Evolutionary conservation across 345 rosid genomes (phyloP).

Genomic region (Hibiscus mutabilis): DNA sequence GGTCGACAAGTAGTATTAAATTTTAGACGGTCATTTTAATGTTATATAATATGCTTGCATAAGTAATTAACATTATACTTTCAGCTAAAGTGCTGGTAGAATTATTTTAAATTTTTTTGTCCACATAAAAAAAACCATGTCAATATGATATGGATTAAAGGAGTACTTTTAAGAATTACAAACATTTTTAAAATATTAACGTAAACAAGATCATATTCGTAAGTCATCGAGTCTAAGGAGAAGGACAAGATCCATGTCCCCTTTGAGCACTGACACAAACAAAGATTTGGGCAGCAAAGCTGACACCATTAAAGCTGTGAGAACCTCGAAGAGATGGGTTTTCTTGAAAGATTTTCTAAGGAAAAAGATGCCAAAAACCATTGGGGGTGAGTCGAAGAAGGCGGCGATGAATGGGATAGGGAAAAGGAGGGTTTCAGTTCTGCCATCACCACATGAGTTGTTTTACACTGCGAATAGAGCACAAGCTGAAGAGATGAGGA

Average conservation of each 20-base stretch:
- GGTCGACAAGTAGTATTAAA: no score
- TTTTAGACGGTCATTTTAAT: no score
- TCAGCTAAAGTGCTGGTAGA: no score
- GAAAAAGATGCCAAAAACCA: constrained; percentile 25
- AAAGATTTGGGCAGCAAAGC: constrained; percentile 6
- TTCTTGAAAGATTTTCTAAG: constrained; percentile 35
- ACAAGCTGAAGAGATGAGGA: no score
- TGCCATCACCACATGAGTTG: constrained; percentile 77
- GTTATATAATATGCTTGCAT: no score
- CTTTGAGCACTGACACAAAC: constrained; percentile 37
- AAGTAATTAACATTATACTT: no score
- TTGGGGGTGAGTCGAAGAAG: not conserved
- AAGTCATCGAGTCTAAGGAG: constrained; percentile 49
- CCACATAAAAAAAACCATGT: no score
- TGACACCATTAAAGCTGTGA: constrained; percentile 32
- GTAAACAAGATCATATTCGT: constrained; percentile 10
- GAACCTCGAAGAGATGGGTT: constrained; percentile 84
- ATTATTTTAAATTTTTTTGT: no score
- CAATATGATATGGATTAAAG: no score
- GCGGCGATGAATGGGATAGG: constrained; percentile 38
- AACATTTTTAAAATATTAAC: no score
- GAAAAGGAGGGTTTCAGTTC: constrained; percentile 49
- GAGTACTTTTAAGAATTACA: no score
- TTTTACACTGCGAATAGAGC: constrained; percentile 86
- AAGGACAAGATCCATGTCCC: constrained; percentile 90